Evolutionary conservation across 306 rosid genomes (phyloP).

Genomic region (Erythrophleum fordii): DNA sequence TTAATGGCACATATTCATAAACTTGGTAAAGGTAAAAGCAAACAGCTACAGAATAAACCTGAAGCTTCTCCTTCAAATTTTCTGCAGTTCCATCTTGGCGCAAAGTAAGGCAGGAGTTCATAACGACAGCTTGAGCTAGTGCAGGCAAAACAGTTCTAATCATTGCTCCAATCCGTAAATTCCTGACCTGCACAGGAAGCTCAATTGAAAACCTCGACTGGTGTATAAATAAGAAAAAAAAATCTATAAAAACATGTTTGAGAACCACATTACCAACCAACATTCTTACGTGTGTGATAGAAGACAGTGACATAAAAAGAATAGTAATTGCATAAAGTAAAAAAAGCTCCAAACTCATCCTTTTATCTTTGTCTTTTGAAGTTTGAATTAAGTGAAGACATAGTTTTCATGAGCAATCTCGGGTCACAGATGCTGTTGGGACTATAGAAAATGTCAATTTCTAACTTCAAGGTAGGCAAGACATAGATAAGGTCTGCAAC

Average conservation of each 20-base stretch:
- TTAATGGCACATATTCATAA: constrained; percentile 1
- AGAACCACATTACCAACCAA: constrained; percentile 22
- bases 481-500: neutral
- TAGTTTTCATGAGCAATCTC: neutral
- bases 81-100: constrained; percentile 56
- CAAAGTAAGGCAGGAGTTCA: constrained; percentile 58
- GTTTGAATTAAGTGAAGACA: neutral
- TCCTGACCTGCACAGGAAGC: constrained; percentile 65
- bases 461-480: neutral
- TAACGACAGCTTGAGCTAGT: constrained; percentile 80
- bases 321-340: neutral
- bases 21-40: constrained; percentile 10
- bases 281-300: neutral
- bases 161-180: constrained; percentile 94
- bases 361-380: neutral
- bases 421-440: neutral
- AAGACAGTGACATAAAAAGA: neutral
- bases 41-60: constrained; percentile 58
- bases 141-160: constrained; percentile 87
- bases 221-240: neutral
- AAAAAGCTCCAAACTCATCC: neutral
- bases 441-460: neutral
- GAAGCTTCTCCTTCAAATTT: constrained; percentile 73
- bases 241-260: neutral
- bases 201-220: constrained; percentile 25